Conservation (phyloP, 2,329 filamentous ascomycete genomes). For the Trichophyton verrucosum region DNA sequence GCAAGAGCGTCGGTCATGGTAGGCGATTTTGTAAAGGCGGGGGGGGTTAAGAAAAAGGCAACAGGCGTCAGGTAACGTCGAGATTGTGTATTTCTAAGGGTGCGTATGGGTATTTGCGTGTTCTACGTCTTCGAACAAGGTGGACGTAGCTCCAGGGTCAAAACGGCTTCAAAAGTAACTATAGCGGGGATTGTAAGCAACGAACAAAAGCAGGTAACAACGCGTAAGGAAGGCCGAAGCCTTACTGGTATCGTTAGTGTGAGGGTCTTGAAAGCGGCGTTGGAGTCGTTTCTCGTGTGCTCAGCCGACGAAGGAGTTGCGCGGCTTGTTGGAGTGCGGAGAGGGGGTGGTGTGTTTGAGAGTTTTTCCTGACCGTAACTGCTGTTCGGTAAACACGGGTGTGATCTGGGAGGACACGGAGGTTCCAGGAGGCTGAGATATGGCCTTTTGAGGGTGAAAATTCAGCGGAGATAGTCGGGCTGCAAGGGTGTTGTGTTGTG, state of each 20-base stretch:
- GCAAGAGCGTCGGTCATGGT: slow-evolving; percentile 30
- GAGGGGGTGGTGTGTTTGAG: neutral
- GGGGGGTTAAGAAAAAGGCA: neutral
- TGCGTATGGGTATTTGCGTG: neutral
- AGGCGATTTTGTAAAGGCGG: neutral
- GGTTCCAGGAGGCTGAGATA: neutral
- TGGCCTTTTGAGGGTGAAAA: neutral
- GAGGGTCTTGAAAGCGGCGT: neutral
- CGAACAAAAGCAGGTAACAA: neutral
- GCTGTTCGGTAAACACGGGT: neutral
- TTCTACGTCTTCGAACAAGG: neutral
- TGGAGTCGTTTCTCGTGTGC: neutral
- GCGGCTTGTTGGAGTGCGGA: neutral
- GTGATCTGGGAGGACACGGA: neutral
- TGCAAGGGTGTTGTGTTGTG: neutral
- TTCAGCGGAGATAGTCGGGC: neutral
- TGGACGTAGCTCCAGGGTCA: neutral
- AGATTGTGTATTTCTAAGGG: too few species aligned
- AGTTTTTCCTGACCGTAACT: neutral
- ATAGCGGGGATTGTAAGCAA: neutral
- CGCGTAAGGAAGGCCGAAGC: neutral
- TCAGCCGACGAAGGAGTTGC: neutral
- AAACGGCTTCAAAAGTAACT: neutral
- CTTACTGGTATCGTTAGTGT: neutral
- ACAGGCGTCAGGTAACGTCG: neutral